These are phyloP conservation scores for Akanthomyces lecanii DNA, from an alignment of 2,329 filamentous ascomycete species.

Conservation along the genomic window DNA sequence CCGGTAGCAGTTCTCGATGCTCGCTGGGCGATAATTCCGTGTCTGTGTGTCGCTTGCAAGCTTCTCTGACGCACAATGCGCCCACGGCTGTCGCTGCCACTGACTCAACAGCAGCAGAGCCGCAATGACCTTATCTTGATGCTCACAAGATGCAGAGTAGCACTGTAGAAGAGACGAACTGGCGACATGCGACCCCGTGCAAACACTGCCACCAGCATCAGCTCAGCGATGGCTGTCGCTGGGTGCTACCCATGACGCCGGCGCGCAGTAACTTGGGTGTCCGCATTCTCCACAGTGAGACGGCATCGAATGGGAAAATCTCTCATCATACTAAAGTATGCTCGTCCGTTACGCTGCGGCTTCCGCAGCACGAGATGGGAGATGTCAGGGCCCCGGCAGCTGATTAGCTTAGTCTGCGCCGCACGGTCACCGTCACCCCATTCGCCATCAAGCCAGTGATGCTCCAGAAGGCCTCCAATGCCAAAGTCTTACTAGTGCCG, in stretches of 20 bases:
- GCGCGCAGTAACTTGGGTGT: neutral
- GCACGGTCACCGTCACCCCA: neutral
- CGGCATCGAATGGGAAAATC: neutral
- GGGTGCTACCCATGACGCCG: neutral
- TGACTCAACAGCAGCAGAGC: neutral
- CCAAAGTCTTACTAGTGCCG: neutral
- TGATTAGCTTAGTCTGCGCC: slow-evolving; percentile 3
- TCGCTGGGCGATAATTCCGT: neutral
- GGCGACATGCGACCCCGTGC: neutral
- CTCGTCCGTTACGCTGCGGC: neutral
- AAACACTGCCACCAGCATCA: neutral
- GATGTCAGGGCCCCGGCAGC: neutral
- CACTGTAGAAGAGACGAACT: neutral
- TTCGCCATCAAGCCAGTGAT: neutral
- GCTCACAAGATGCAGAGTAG: slow-evolving; percentile 2
- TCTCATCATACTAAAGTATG: neutral
- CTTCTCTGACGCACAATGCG: neutral
- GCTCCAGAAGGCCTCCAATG: neutral
- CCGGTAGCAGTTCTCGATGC: neutral
- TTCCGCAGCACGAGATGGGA: neutral
- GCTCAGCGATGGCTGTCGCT: neutral
- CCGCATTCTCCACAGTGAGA: slow-evolving; percentile 1
- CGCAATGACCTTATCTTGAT: neutral
- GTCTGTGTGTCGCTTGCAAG: neutral
- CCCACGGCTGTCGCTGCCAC: neutral